phyloP scores from a whole-genome alignment of 202 grass and related monocot genomes.

The Cymbopogon flexuosus region DNA sequence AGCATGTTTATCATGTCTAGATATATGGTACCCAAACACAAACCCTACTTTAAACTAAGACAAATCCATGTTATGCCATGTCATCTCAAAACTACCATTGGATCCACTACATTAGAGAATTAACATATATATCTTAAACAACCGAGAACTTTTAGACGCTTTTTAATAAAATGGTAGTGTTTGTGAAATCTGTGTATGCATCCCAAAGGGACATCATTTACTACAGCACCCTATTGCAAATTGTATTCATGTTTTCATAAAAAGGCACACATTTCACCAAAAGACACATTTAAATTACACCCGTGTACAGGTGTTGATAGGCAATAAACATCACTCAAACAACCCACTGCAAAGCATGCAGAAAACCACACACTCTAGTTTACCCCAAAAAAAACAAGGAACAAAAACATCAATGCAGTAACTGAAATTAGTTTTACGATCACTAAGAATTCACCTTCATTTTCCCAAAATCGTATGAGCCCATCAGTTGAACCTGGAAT shows the following conservation, averaged over 20 bases:
- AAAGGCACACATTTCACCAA: not conserved
- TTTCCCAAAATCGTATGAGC: slow-evolving; percentile 99
- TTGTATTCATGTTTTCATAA: not conserved
- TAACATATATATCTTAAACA: not conserved
- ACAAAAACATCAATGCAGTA: slow-evolving; percentile 10
- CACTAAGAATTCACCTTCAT: slow-evolving; percentile 64
- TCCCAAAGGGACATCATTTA: not conserved
- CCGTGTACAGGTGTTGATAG: not conserved
- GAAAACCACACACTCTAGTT: not conserved
- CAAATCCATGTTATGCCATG: not conserved
- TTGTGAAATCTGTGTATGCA: not conserved
- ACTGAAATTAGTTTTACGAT: slow-evolving; percentile 18
- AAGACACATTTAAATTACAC: not conserved
- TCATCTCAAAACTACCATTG: not conserved
- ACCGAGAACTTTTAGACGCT: not conserved
- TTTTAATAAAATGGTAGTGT: not conserved
- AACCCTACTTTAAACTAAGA: not conserved
- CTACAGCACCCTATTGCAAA: not conserved
- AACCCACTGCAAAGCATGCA: not conserved
- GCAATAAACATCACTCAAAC: not conserved
- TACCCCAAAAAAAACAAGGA: not conserved
- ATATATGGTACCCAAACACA: slow-evolving; percentile 12
- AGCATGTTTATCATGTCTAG: slow-evolving; percentile 1
- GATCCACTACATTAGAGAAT: not conserved
- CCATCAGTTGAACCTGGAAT: slow-evolving; percentile 88